These are phyloP conservation scores for Rhynchospora tenuis DNA, from an alignment of 176 grass and related monocot genomes.

Conservation along the genomic window DNA sequence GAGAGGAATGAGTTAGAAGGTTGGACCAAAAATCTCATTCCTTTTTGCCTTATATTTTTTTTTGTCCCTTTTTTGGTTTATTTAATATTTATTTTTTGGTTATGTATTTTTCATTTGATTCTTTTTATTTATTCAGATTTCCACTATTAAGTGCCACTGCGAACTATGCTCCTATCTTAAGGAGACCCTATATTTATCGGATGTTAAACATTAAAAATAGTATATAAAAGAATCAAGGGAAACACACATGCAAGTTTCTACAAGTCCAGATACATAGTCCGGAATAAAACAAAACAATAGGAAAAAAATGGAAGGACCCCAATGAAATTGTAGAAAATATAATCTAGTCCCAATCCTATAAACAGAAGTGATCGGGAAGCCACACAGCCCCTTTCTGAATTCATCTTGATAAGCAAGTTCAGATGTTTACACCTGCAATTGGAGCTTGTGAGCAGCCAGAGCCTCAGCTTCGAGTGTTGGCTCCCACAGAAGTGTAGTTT, in stretches of 20 bases:
- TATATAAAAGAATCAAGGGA: neutral
- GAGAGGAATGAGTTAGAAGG: neutral
- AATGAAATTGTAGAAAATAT: neutral
- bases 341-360: neutral
- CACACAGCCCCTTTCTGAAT: neutral
- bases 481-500: constrained; percentile 81
- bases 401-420: neutral
- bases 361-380: neutral
- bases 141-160: neutral
- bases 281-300: neutral
- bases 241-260: neutral
- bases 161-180: neutral
- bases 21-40: neutral
- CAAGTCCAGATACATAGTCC: neutral
- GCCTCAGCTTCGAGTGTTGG: constrained; percentile 77
- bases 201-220: neutral
- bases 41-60: neutral
- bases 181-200: neutral
- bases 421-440: constrained; percentile 55
- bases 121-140: neutral
- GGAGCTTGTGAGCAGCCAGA: constrained; percentile 78
- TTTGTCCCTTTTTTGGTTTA: neutral
- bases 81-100: no score
- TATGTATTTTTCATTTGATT: neutral
- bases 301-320: neutral